These are phyloP conservation scores for Calonectria leucothoes DNA, from an alignment of 2,329 filamentous ascomycete species.

Conservation along the genomic window DNA sequence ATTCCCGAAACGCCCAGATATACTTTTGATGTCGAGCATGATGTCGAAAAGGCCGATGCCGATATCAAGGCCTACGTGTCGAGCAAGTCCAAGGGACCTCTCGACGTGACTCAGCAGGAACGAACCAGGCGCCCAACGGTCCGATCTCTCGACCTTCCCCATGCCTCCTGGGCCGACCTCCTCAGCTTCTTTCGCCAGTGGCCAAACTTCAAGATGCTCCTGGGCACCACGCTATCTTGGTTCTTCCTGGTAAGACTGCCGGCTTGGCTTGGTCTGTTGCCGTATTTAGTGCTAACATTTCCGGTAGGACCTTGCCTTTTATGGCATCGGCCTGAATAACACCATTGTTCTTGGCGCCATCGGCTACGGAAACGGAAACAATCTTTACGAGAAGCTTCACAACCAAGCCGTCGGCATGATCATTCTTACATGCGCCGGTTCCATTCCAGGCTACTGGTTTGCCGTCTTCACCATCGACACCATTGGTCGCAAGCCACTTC, in stretches of 20 bases:
- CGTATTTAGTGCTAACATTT: slow-evolving; percentile 18
- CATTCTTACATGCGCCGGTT: slow-evolving; percentile 80
- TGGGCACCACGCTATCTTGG: slow-evolving; percentile 85
- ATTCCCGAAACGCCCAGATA: slow-evolving; percentile 88
- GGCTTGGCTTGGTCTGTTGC: not conserved
- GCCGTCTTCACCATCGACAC: slow-evolving; percentile 80
- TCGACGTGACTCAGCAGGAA: slow-evolving; percentile 61
- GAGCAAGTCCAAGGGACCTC: slow-evolving; percentile 59
- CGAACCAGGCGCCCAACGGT: slow-evolving; percentile 65
- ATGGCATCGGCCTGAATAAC: slow-evolving; percentile 81
- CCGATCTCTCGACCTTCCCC: slow-evolving; percentile 70
- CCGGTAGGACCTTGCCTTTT: slow-evolving; percentile 71
- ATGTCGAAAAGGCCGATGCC: slow-evolving; percentile 79
- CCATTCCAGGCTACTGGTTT: slow-evolving; percentile 84
- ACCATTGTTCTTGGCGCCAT: slow-evolving; percentile 77
- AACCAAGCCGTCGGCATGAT: slow-evolving; percentile 82
- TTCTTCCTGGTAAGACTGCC: slow-evolving; percentile 72
- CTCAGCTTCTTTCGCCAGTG: slow-evolving; percentile 74
- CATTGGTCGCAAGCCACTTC: slow-evolving; percentile 81
- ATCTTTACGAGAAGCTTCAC: slow-evolving; percentile 75
- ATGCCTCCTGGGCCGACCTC: slow-evolving; percentile 78
- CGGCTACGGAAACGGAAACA: slow-evolving; percentile 73
- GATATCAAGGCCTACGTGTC: slow-evolving; percentile 74
- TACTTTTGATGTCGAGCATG: slow-evolving; percentile 82
- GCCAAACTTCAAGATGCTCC: slow-evolving; percentile 76